A percentile compares a stretch with the other conserved stretches of the same genome.
phyloP scores from a whole-genome alignment of 495 filamentous ascomycete species.

The Copromyces sp. region DNA sequence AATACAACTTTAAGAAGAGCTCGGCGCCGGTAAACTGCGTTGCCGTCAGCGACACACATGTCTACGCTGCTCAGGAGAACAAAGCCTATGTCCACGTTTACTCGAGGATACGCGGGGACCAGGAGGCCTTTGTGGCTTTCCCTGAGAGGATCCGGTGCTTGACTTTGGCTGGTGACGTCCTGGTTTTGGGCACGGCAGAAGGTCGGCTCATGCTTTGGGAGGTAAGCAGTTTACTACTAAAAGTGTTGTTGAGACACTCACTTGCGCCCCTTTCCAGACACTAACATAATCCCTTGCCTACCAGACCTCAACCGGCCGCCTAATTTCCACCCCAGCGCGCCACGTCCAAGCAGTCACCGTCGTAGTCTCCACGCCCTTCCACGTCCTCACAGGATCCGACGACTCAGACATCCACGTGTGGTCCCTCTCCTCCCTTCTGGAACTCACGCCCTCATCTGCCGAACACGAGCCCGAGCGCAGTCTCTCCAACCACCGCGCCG shows the following conservation, averaged over 20 bases:
- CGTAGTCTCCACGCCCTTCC: conserved; percentile 61
- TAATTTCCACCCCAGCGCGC: conserved; percentile 74
- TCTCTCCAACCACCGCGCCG: conserved; percentile 70
- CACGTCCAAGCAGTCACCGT: conserved; percentile 80
- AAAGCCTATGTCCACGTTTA: conserved; percentile 93
- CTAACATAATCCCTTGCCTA: not conserved
- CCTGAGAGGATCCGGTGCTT: conserved; percentile 73
- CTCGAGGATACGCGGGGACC: conserved; percentile 66
- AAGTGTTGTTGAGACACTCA: not conserved
- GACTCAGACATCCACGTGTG: conserved; percentile 88
- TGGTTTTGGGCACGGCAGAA: conserved; percentile 77
- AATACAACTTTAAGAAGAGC: conserved; percentile 84
- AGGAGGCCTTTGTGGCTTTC: conserved; percentile 79
- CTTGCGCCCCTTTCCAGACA: conserved; percentile 3
- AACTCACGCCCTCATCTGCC: conserved; percentile 38
- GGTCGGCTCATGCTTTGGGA: conserved; percentile 90
- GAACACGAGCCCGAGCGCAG: conserved; percentile 52
- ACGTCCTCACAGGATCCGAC: conserved; percentile 76
- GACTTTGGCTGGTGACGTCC: conserved; percentile 50
- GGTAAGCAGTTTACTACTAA: conserved; percentile 37
- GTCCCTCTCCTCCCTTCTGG: conserved; percentile 64
- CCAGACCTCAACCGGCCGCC: conserved; percentile 74
- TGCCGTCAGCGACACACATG: conserved; percentile 69
- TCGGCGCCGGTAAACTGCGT: conserved; percentile 67
- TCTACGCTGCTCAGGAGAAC: conserved; percentile 82